Base-by-base conservation (phyloP, 1,139 yeast species). In the Saccharomyces hybrid region DNA sequence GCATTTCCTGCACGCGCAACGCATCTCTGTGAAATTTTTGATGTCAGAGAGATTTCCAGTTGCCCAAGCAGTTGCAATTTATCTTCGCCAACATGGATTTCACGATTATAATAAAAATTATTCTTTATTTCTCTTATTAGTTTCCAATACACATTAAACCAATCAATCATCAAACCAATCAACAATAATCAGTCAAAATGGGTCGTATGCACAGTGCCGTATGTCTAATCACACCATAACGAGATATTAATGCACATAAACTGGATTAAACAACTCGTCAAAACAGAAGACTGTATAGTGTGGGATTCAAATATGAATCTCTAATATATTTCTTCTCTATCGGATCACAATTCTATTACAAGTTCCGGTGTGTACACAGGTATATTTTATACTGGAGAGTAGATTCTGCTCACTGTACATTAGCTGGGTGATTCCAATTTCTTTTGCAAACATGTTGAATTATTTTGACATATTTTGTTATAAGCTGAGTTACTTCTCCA, bases 151-250 rank as follows among this genome's bases (percentile, higher is more conserved):
- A 47, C 38, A n/a, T 13, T n/a, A 32, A n/a, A 9, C 6, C 20
- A 32, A 32, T n/a, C 5, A 32, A n/a, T 32, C 38, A 53, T 50
- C 46, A 50, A 57, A 54, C 57, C 60, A 59, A 55, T 51, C 56
- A 59, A 56, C 56, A 51, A 47, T 58, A 62, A 77, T 70, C 77
- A 73, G 73, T 75, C 79, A 80, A 77, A 73, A 83, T 83, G 88
- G 88, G 85, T 83, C 86, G 88, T 81, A 79, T 83, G 83, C 88
- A 83, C 80, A 81, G 86, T 77, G 73, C 82, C 75, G 88, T 83
- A 83, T 80, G 88, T 83, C 63, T 58, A 51, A 44, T 23, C 14
- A 41, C 14, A 26, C 30, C 32, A 23, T 38, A 34, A n/a, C n/a
- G 44, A 20, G 44, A 38, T 16, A 38, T 20, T 20, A 38, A 38